These are phyloP conservation scores for Fusarium concolor DNA, from an alignment of 2,329 filamentous ascomycete species.

Conservation along the genomic window DNA sequence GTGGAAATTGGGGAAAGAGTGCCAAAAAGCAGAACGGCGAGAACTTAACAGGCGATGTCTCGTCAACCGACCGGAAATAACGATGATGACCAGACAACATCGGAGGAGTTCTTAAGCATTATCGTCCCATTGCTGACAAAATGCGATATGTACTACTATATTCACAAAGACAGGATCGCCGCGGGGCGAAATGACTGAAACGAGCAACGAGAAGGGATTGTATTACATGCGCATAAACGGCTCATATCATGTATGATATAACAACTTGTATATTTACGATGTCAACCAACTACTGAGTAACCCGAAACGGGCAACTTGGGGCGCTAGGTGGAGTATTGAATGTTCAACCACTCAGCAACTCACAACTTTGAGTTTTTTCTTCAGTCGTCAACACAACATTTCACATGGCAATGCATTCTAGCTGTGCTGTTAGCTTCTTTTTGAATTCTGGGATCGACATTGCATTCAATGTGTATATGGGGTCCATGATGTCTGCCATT, in stretches of 20 bases:
- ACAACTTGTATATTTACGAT: slow-evolving; percentile 16
- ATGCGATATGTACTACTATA: slow-evolving; percentile 32
- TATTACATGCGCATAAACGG: slow-evolving; percentile 2
- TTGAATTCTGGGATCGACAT: too few species aligned
- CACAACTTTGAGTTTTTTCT: not conserved
- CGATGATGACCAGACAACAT: not conserved
- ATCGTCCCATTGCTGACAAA: not conserved
- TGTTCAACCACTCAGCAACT: not conserved
- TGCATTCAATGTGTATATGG: not conserved
- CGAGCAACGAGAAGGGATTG: slow-evolving; percentile 5
- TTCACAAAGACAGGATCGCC: not conserved
- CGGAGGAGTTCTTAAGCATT: not conserved
- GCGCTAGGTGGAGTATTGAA: not conserved
- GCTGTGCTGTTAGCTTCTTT: not conserved
- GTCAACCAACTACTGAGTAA: not conserved
- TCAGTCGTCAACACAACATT: too few species aligned
- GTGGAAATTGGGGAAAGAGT: slow-evolving; percentile 51
- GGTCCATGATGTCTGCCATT: not conserved
- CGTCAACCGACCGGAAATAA: slow-evolving; percentile 41
- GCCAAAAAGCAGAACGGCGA: slow-evolving; percentile 47
- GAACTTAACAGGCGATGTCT: slow-evolving; percentile 20
- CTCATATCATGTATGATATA: slow-evolving; percentile 27
- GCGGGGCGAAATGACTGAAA: not conserved
- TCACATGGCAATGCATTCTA: not conserved
- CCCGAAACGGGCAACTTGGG: not conserved